A percentile compares a stretch with the other conserved stretches of the same genome.
Evolutionary conservation across 2,329 filamentous ascomycete species (phyloP).

Genomic region (Biscogniauxia mediterranea): DNA sequence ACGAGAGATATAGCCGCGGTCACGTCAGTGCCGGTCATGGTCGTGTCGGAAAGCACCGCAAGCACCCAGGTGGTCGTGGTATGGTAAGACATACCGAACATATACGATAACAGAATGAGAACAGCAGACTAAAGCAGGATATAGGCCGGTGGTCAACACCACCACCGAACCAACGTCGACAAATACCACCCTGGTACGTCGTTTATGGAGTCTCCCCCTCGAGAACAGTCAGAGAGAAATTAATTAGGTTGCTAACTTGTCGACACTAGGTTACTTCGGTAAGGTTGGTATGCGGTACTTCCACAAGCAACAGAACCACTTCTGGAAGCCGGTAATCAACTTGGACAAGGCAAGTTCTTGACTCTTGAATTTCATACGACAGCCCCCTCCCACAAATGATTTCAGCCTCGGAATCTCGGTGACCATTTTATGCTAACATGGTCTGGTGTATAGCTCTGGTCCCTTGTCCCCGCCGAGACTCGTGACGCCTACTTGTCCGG

Average conservation of each 20-base stretch:
- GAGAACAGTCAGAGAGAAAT: no score
- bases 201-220: no score
- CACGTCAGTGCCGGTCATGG: constrained; percentile 98
- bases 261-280: constrained; percentile 77
- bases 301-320: constrained; percentile 93
- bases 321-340: constrained; percentile 99
- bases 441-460: constrained; percentile 69
- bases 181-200: constrained; percentile 76
- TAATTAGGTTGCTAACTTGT: no score
- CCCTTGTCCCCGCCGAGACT: constrained; percentile 87
- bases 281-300: constrained; percentile 96
- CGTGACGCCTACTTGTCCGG: constrained; percentile 87
- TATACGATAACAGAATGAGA: constrained; percentile 7
- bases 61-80: constrained; percentile 81
- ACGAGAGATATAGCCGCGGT: constrained; percentile 67
- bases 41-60: constrained; percentile 98
- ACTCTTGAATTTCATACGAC: no score
- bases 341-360: constrained; percentile 76
- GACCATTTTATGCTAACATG: not conserved
- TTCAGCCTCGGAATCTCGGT: no score
- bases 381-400: no score
- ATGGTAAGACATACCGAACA: constrained; percentile 55
- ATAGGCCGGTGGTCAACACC: constrained; percentile 94
- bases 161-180: constrained; percentile 82
- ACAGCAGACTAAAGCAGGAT: not conserved